Conservation (phyloP, 495 filamentous ascomycete genomes). For the Staphylotrichum tortipilum region DNA sequence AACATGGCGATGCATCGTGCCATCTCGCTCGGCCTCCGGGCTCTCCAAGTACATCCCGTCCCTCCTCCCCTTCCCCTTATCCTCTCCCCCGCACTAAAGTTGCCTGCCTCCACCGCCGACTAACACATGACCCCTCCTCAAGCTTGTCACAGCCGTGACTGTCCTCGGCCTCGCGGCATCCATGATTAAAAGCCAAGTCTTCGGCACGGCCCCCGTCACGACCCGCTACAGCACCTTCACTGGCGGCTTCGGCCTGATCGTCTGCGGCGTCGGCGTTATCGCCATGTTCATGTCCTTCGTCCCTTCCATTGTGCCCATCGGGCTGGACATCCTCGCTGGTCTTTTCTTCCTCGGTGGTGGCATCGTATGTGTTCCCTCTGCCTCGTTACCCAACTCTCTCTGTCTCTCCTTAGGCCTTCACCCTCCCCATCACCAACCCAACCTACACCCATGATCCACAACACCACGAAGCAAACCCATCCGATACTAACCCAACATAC, state of each 20-base stretch:
- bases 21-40: conserved; percentile 12
- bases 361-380: conserved; percentile 39
- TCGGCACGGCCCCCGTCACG: conserved; percentile 28
- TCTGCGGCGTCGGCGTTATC: conserved; percentile 30
- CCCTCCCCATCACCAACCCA: not conserved
- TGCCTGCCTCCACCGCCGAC: not conserved
- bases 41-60: not conserved
- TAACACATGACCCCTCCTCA: not conserved
- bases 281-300: conserved; percentile 33
- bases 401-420: not conserved
- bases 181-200: conserved; percentile 36
- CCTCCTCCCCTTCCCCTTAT: not conserved
- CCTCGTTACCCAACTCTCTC: not conserved
- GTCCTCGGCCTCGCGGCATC: conserved; percentile 41
- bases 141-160: conserved; percentile 39
- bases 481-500: not conserved
- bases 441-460: not conserved
- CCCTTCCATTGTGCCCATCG: conserved; percentile 30
- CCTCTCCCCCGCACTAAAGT: no score
- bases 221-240: conserved; percentile 41
- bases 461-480: not conserved
- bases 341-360: conserved; percentile 44
- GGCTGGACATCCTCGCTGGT: conserved; percentile 35
- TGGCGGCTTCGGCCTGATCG: conserved; percentile 41
- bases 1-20: conserved; percentile 1